phyloP scores from a whole-genome alignment of 352 stramenopile genomes.

The Phytophthora cactorum region DNA sequence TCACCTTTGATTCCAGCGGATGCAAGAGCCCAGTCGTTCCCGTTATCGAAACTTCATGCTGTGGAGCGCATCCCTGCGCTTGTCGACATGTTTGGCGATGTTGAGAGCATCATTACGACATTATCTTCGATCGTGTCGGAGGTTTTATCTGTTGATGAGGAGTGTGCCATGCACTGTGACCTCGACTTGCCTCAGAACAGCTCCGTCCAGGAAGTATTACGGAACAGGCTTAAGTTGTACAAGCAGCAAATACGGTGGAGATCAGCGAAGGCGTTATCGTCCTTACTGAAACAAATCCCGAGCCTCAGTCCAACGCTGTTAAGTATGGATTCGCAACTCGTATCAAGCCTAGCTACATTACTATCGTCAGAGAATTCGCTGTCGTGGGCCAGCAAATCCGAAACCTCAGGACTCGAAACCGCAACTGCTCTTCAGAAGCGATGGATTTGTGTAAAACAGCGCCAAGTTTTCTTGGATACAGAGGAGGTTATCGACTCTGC shows the following conservation, averaged over 20 bases:
- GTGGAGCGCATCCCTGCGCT: conserved; percentile 79
- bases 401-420: conserved; percentile 19
- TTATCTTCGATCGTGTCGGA: conserved; percentile 61
- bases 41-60: conserved; percentile 61
- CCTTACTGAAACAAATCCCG: conserved; percentile 76
- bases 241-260: conserved; percentile 86
- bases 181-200: conserved; percentile 73
- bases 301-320: conserved; percentile 41
- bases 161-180: conserved; percentile 42
- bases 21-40: conserved; percentile 33
- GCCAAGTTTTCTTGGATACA: conserved; percentile 70
- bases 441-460: conserved; percentile 78
- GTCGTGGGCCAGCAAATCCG: conserved; percentile 28
- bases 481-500: conserved; percentile 76
- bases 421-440: conserved; percentile 55
- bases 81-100: conserved; percentile 79
- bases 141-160: conserved; percentile 31
- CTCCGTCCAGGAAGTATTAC: conserved; percentile 62
- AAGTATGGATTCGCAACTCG: conserved; percentile 66
- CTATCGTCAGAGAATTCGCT: conserved; percentile 66
- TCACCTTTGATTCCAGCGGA: conserved; percentile 24
- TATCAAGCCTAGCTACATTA: conserved; percentile 62
- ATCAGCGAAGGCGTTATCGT: conserved; percentile 73
- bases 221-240: conserved; percentile 65
- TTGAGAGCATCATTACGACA: conserved; percentile 58